Conservation (phyloP, 345 rosid species). For the Cardiospermum halicacabum region DNA sequence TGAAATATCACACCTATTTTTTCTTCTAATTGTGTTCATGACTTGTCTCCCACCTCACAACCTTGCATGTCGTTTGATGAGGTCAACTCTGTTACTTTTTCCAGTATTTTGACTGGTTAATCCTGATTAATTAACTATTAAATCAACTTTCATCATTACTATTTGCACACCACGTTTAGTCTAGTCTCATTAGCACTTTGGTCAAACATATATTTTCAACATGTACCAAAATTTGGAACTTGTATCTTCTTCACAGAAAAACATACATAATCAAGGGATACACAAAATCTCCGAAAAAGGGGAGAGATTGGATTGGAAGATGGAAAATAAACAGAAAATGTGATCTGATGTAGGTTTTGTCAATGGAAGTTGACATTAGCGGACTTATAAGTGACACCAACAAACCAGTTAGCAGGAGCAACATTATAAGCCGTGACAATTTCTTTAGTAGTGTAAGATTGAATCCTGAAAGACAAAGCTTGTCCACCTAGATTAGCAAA, state of each 20-base stretch:
- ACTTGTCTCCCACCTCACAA: conserved; percentile 43
- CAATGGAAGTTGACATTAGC: conserved; percentile 49
- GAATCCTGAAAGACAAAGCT: conserved; percentile 62
- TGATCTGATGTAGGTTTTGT: background rate
- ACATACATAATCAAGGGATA: background rate
- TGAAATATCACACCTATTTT: conserved; percentile 6
- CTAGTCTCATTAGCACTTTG: background rate
- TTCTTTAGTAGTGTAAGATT: conserved; percentile 57
- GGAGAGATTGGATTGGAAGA: background rate
- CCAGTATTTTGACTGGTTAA: background rate
- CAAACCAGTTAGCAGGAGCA: conserved; percentile 63
- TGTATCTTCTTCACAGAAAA: background rate
- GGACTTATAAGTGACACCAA: conserved; percentile 48
- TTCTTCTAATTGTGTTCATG: conserved; percentile 20
- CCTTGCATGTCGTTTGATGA: conserved; percentile 33
- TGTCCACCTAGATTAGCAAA: conserved; percentile 71
- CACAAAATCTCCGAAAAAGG: background rate
- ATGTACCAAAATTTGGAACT: too few species aligned
- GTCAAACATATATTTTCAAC: too few species aligned
- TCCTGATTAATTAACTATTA: too few species aligned
- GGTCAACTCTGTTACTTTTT: background rate
- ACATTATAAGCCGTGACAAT: conserved; percentile 54
- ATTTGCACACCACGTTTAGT: background rate
- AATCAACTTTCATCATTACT: background rate
- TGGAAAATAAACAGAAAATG: background rate